Evolutionary conservation across 1,139 yeast genomes (phyloP), one percentile per base, ranked within the genome.

Genomic region (Eremothecium cymbalariae): DNA sequence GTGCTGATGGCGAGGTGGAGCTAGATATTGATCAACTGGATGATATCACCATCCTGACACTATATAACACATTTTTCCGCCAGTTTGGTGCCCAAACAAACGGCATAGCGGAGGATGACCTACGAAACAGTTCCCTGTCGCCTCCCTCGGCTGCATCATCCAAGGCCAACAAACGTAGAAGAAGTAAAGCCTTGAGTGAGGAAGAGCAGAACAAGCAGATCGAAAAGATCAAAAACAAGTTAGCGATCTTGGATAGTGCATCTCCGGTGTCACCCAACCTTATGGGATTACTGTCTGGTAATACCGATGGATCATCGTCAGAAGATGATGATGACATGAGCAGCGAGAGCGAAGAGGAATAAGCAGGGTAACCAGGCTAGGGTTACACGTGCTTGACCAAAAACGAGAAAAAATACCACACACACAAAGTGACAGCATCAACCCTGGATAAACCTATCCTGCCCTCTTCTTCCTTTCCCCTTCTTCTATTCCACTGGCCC

Each of bases 1-100:
- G 70, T 45, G 76, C 75, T 50, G 68, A 68, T 38, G 78, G 74
- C 30, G 98, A 90, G 51, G 93, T 90, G 41, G 98, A 93, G 65
- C 70, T 90, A 43, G 98, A 93, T 60, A 82, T 93, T 78, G 97
- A 90, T 59, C 84, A 81, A 60, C 71, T 90, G 49, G 95, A 85
- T 50, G 90, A 85, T 47, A 67, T 74, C 35, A 88, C 97, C 1
- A 73, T 90, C 33, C 64, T 84, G 55, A 83, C 84, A 53, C 66
- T 90, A 46, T 88, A 88, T 67, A 80, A 83, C 39, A 47, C 60
- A 6, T 57, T 57, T 39, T 57, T 57, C 51, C 53, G 59, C 34
- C 59, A 67, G 37, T 56, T 63, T 26, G 60, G 54, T 28, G 53
- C 54, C 15, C 33, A 46, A 28, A 42, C 45, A 15, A 43, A 45